Percentiles rank a stretch among this genome's conserved stretches.
phyloP scores from a whole-genome alignment of 371 early-diverging fungal species.

The Rhizopus arrhizus region DNA sequence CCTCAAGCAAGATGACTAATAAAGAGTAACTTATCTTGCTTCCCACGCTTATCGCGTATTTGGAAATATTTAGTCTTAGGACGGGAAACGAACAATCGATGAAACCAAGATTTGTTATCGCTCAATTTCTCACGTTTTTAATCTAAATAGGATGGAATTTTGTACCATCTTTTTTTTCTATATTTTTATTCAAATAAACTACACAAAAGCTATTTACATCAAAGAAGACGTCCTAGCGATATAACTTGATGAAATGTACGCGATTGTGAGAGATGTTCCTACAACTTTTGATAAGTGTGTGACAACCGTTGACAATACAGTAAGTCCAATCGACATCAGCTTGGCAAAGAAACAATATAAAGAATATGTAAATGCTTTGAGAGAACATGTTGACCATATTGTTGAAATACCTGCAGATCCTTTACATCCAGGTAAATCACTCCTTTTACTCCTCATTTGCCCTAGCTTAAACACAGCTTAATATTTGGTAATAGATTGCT shows the following conservation, averaged over 20 bases:
- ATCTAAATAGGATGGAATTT: too few relatives aligned
- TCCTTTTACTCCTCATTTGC: background rate
- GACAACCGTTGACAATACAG: constrained; percentile 25
- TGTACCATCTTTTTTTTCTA: too few relatives aligned
- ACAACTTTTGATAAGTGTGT: constrained; percentile 26
- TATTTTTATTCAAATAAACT: too few relatives aligned
- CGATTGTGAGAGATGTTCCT: constrained; percentile 30
- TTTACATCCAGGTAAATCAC: constrained; percentile 25
- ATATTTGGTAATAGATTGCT: constrained; percentile 23
- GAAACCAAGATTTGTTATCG: too few relatives aligned
- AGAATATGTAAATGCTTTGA: constrained; percentile 25
- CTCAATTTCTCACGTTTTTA: too few relatives aligned
- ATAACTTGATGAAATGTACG: constrained; percentile 14
- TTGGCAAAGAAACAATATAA: constrained; percentile 31
- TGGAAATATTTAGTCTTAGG: too few relatives aligned
- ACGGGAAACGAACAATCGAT: too few relatives aligned
- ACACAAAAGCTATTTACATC: too few relatives aligned
- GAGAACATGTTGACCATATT: constrained; percentile 23
- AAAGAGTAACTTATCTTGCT: too few relatives aligned
- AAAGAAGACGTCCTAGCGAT: too few relatives aligned
- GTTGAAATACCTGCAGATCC: constrained; percentile 29
- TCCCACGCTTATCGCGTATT: too few relatives aligned
- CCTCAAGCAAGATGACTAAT: too few relatives aligned
- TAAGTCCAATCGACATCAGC: constrained; percentile 24
- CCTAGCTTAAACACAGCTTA: background rate